phyloP scores from a whole-genome alignment of 2,329 filamentous ascomycete species.

The Penicillium olsonii region DNA sequence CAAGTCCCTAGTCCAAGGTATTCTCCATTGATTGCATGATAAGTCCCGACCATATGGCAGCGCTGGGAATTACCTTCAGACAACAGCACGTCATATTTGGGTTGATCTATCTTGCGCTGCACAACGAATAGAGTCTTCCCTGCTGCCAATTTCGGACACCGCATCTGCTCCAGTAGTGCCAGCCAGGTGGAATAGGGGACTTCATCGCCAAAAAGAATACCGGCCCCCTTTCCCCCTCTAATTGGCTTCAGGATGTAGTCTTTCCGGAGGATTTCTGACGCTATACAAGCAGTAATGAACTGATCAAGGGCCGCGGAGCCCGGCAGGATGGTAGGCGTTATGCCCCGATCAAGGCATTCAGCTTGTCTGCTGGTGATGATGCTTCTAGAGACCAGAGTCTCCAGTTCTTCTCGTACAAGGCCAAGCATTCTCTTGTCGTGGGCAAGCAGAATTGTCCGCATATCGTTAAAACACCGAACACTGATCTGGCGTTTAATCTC shows the following conservation, averaged over 20 bases:
- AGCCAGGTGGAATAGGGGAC: background rate
- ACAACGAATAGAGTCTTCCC: background rate
- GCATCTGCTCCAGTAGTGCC: background rate
- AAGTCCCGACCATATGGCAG: conserved; percentile 1
- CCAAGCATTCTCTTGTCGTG: conserved; percentile 40
- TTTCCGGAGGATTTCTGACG: background rate
- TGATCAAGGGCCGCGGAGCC: background rate
- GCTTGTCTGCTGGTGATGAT: background rate
- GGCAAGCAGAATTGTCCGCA: conserved; percentile 31
- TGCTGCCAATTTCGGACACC: background rate
- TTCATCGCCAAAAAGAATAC: conserved; percentile 1
- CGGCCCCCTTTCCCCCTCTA: background rate
- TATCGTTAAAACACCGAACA: conserved; percentile 34
- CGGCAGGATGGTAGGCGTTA: background rate
- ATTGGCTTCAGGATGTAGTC: background rate
- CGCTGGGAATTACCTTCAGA: background rate
- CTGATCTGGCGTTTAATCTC: conserved; percentile 28
- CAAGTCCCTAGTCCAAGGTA: background rate
- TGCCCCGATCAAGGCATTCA: background rate
- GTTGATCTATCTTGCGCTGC: background rate
- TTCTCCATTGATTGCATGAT: background rate
- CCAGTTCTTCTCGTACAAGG: conserved; percentile 30
- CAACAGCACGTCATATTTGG: background rate
- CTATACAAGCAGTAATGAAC: background rate
- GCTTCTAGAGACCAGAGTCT: conserved; percentile 8